These are phyloP conservation scores for Cyclotella cryptica DNA, from an alignment of 108 stramenopile species.

Conservation along the genomic window DNA sequence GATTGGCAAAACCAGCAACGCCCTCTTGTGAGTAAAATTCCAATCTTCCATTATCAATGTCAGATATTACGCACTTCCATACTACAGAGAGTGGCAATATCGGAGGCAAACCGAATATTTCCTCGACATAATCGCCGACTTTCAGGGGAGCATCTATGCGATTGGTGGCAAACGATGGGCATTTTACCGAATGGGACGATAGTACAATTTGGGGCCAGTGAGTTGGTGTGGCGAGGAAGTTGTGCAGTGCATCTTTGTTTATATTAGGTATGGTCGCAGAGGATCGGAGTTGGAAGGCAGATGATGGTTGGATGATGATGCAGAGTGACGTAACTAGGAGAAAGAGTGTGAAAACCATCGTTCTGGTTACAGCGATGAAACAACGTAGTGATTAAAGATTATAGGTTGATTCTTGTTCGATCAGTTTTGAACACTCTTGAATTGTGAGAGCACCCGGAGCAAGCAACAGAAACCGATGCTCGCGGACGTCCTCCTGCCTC, in stretches of 20 bases:
- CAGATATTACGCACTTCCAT: constrained; percentile 47
- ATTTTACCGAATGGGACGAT: constrained; percentile 21
- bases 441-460: no score
- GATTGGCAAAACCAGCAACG: constrained; percentile 37
- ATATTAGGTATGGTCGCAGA: not conserved
- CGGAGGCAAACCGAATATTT: constrained; percentile 57
- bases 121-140: constrained; percentile 37
- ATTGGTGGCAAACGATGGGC: not conserved
- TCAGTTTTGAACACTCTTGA: no score
- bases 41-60: constrained; percentile 26
- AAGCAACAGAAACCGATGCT: no score
- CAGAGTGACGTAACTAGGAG: no score
- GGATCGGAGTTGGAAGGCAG: not conserved
- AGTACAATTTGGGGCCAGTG: constrained; percentile 41
- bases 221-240: constrained; percentile 36
- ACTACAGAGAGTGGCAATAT: constrained; percentile 43
- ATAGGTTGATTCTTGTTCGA: no score
- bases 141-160: constrained; percentile 5
- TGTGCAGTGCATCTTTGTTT: constrained; percentile 19
- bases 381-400: no score
- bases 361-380: no score
- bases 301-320: not conserved
- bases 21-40: constrained; percentile 45
- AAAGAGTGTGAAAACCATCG: no score
- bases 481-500: no score